Percentiles rank a stretch among this genome's conserved stretches.
Conservation (phyloP, 106 monocot genomes). For the Dendrobium chrysotoxum region DNA sequence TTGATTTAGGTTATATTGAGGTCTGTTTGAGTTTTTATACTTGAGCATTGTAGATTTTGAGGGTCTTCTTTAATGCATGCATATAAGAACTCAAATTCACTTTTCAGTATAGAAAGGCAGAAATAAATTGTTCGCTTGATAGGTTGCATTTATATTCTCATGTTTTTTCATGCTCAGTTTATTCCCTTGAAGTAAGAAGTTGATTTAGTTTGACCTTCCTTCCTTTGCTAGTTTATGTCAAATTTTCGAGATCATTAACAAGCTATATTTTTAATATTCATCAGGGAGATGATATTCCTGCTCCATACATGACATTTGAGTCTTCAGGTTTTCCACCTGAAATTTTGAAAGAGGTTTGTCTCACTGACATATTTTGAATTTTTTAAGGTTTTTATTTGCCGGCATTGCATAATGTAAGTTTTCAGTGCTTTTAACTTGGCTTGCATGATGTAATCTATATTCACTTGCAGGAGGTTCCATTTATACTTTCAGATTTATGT, state of each 20-base stretch:
- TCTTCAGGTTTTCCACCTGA: slow-evolving; percentile 61
- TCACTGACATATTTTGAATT: neutral
- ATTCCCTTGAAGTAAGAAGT: neutral
- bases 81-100: neutral
- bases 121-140: neutral
- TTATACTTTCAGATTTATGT: slow-evolving; percentile 31
- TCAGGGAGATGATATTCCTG: slow-evolving; percentile 72
- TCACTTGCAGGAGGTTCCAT: slow-evolving; percentile 12
- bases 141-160: neutral
- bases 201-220: neutral
- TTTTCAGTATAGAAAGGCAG: neutral
- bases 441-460: slow-evolving; percentile 3
- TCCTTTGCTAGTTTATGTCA: neutral
- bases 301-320: slow-evolving; percentile 73
- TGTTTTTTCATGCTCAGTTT: neutral
- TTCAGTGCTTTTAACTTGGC: slow-evolving; percentile 7
- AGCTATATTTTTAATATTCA: neutral
- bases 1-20: neutral
- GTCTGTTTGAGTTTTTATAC: neutral
- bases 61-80: neutral
- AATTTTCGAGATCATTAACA: neutral
- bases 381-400: neutral
- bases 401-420: neutral
- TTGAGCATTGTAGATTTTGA: neutral
- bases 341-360: slow-evolving; percentile 72